phyloP scores from a whole-genome alignment of 148 eudicot species.

The Cornus controversa region DNA sequence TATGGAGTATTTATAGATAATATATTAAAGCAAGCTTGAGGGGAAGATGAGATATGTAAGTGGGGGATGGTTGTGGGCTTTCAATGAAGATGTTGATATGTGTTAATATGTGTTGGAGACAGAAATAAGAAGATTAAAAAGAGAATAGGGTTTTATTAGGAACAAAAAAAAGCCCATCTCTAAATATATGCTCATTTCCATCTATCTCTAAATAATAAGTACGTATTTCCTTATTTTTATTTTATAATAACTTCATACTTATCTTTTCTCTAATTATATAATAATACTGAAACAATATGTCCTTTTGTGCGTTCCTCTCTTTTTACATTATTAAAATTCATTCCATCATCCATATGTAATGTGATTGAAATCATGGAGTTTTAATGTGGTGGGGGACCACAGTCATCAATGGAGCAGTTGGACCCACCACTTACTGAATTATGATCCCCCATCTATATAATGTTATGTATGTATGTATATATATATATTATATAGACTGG shows the following conservation, averaged over 20 bases:
- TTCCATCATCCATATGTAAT: too few species aligned
- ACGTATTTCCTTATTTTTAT: too few species aligned
- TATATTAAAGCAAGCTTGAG: constrained; percentile 7
- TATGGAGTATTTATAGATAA: constrained; percentile 12
- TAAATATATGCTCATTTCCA: background rate
- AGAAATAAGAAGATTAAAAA: background rate
- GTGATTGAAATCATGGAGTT: constrained; percentile 14
- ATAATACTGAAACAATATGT: background rate
- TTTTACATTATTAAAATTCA: background rate
- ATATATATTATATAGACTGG: background rate
- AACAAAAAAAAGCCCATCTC: background rate
- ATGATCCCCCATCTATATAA: background rate
- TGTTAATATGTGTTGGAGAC: constrained; percentile 9
- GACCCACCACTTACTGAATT: background rate
- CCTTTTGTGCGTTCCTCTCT: background rate
- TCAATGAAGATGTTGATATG: background rate
- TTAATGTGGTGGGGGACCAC: constrained; percentile 1
- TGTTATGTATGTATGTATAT: background rate
- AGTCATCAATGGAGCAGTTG: background rate
- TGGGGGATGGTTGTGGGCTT: constrained; percentile 11
- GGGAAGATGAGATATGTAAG: constrained; percentile 3
- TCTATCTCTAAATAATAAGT: too few species aligned
- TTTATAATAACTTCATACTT: background rate
- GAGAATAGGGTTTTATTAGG: constrained; percentile 9
- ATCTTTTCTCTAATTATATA: background rate